Evolutionary conservation across 2,329 filamentous ascomycete genomes (phyloP).

Genomic region (Penicillium frequentans): DNA sequence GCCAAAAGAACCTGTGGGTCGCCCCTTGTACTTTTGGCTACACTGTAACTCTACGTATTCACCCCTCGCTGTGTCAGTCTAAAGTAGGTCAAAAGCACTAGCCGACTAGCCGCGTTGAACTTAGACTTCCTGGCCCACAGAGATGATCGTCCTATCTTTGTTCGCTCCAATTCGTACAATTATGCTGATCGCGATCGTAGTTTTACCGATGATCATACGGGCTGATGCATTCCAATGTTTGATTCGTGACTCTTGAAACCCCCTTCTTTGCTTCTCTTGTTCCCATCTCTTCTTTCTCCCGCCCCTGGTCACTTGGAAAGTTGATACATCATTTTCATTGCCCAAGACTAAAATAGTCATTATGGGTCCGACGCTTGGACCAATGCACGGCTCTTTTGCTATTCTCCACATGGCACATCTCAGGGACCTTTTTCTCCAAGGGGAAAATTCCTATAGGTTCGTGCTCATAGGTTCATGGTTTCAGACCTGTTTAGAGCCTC

Average conservation of each 20-base stretch:
- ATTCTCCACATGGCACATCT: slow-evolving; percentile 5
- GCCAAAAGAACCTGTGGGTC: slow-evolving; percentile 2
- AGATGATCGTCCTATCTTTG: background rate
- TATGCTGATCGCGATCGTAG: background rate
- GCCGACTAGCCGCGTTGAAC: too few species aligned
- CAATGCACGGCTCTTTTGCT: background rate
- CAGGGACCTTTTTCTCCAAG: background rate
- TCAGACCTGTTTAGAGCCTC: background rate
- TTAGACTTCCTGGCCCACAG: background rate
- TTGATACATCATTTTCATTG: slow-evolving; percentile 7
- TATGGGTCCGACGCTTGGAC: background rate
- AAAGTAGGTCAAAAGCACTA: background rate
- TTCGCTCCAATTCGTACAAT: too few species aligned
- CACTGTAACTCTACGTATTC: background rate
- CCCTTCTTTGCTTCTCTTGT: background rate
- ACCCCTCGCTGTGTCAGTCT: slow-evolving; percentile 1
- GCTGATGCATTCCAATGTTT: slow-evolving; percentile 15
- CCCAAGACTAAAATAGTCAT: background rate
- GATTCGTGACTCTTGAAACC: slow-evolving; percentile 5
- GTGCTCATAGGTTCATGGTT: too few species aligned
- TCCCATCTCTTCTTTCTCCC: background rate
- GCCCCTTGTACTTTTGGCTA: background rate
- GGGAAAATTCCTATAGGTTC: too few species aligned
- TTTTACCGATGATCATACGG: slow-evolving; percentile 1
- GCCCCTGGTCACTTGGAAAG: background rate